phyloP scores from a whole-genome alignment of 2,329 filamentous ascomycete species.

The Fusarium sp. region DNA sequence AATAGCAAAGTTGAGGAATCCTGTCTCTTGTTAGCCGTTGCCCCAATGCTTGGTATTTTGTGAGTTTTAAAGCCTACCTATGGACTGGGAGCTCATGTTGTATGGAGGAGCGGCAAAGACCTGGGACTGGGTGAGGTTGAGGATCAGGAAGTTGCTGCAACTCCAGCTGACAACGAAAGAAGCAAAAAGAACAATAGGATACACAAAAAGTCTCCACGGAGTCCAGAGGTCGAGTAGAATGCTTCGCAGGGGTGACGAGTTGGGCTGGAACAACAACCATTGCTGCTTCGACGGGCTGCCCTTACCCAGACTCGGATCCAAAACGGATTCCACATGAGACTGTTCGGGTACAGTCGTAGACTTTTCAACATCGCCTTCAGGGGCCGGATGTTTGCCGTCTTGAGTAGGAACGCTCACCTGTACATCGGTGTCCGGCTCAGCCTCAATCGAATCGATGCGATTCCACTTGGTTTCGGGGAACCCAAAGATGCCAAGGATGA shows the following conservation, averaged over 20 bases:
- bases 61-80: background rate
- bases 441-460: background rate
- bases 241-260: background rate
- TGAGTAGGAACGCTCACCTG: background rate
- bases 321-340: background rate
- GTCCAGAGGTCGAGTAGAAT: background rate
- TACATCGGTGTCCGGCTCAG: background rate
- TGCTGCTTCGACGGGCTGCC: background rate
- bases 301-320: background rate
- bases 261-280: background rate
- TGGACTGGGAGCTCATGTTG: conserved; percentile 16
- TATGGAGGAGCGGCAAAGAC: conserved; percentile 23
- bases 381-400: background rate
- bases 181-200: conserved; percentile 21
- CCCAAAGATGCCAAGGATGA: background rate
- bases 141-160: conserved; percentile 11
- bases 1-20: conserved; percentile 62
- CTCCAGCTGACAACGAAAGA: conserved; percentile 20
- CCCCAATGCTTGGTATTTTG: no score
- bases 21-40: conserved; percentile 27
- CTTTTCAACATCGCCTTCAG: background rate
- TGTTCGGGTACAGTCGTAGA: background rate
- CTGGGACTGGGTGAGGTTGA: conserved; percentile 18
- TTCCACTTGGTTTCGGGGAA: background rate
- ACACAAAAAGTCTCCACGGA: conserved; percentile 4